phyloP scores from a whole-genome alignment of 2,329 filamentous ascomycete genomes.

The Ploettnerulaceae sp. region DNA sequence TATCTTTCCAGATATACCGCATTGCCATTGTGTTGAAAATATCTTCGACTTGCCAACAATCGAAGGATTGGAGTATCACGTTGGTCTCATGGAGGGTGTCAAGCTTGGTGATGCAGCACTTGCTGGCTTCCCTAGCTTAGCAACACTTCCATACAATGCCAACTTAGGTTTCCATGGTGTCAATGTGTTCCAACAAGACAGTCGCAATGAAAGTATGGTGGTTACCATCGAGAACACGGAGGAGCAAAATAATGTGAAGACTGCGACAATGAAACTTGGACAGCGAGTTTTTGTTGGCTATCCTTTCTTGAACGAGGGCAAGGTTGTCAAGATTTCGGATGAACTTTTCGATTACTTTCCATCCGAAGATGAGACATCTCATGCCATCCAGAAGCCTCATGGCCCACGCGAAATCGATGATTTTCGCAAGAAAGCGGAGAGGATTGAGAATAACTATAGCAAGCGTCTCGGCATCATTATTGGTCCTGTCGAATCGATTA shows the following conservation, averaged over 20 bases:
- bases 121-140: constrained; percentile 88
- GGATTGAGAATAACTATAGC: constrained; percentile 82
- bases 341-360: constrained; percentile 87
- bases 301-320: constrained; percentile 91
- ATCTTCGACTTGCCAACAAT: constrained; percentile 92
- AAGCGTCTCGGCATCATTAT: constrained; percentile 86
- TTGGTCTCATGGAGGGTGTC: constrained; percentile 78
- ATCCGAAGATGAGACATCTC: constrained; percentile 54
- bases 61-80: constrained; percentile 80
- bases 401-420: constrained; percentile 70
- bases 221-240: constrained; percentile 77
- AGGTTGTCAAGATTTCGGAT: constrained; percentile 83
- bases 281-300: constrained; percentile 88
- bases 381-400: constrained; percentile 66
- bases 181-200: constrained; percentile 92
- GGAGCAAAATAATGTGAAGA: constrained; percentile 60
- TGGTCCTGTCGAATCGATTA: constrained; percentile 79
- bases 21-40: constrained; percentile 91
- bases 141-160: constrained; percentile 78
- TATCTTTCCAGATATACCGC: constrained; percentile 80
- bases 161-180: constrained; percentile 83
- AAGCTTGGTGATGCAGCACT: constrained; percentile 78
- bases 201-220: constrained; percentile 93
- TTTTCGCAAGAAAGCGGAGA: constrained; percentile 77
- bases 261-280: constrained; percentile 75